These are phyloP conservation scores for Chalciporus sp. DNA, from an alignment of 1,284 basidiomycete species.

Conservation along the genomic window DNA sequence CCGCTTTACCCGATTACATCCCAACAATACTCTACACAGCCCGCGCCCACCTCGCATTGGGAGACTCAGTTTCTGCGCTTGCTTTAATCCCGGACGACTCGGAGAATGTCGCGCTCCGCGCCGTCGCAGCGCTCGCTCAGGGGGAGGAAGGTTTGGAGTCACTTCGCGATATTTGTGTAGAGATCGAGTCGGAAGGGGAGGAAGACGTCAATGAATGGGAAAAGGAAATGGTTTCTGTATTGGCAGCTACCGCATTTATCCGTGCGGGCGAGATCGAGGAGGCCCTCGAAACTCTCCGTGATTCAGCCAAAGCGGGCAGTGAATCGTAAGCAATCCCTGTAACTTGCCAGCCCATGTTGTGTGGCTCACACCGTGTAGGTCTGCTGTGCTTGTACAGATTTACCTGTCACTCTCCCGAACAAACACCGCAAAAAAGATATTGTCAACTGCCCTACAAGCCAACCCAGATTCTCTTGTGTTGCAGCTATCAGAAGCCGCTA, in stretches of 20 bases:
- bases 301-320: constrained; percentile 57
- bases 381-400: constrained; percentile 81
- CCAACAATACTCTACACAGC: constrained; percentile 79
- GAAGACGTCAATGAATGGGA: constrained; percentile 63
- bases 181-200: constrained; percentile 74
- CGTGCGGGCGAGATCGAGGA: constrained; percentile 87
- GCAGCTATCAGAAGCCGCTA: constrained; percentile 87
- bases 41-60: constrained; percentile 80
- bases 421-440: constrained; percentile 85
- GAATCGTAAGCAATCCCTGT: constrained; percentile 56
- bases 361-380: constrained; percentile 44
- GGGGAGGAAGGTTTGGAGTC: constrained; percentile 74
- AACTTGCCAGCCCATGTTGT: background rate
- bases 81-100: constrained; percentile 59
- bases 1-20: constrained; percentile 63
- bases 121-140: constrained; percentile 70
- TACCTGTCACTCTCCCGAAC: constrained; percentile 84
- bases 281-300: constrained; percentile 83
- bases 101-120: constrained; percentile 70
- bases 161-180: constrained; percentile 82
- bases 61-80: constrained; percentile 57
- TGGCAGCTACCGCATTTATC: constrained; percentile 85
- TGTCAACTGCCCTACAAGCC: constrained; percentile 79
- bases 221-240: constrained; percentile 71
- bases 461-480: constrained; percentile 89